Percentiles rank a stretch among this genome's conserved stretches.
phyloP scores from a whole-genome alignment of 345 rosid species.

The Corchorus capsularis region DNA sequence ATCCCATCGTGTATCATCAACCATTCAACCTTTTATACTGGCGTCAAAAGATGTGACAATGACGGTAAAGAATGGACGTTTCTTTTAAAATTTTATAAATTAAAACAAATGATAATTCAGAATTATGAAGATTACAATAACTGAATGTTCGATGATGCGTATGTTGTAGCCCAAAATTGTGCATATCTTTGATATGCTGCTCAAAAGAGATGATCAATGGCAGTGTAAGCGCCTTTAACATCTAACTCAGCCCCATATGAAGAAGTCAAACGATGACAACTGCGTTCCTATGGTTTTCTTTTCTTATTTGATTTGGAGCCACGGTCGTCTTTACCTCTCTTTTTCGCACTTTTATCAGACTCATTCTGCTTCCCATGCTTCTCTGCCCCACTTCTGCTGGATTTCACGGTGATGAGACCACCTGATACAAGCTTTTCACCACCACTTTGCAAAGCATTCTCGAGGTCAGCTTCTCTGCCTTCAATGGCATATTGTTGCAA shows the following conservation, averaged over 20 bases:
- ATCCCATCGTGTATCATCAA: neutral
- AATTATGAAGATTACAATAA: neutral
- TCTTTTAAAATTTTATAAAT: neutral
- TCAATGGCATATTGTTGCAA: slow-evolving; percentile 72
- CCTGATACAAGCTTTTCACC: slow-evolving; percentile 56
- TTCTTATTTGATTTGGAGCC: slow-evolving; percentile 58
- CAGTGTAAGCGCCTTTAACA: neutral
- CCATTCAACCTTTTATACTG: neutral
- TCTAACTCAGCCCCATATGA: neutral
- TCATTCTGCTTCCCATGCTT: slow-evolving; percentile 51
- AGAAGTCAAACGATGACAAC: neutral
- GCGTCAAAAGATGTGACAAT: neutral
- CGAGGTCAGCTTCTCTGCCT: slow-evolving; percentile 61
- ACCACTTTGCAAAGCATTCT: slow-evolving; percentile 61
- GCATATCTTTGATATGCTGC: neutral
- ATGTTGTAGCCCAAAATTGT: neutral
- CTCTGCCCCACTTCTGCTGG: slow-evolving; percentile 35
- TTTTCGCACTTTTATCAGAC: slow-evolving; percentile 45
- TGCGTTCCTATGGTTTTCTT: slow-evolving; percentile 33
- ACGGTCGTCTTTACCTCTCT: slow-evolving; percentile 49
- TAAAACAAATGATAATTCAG: neutral
- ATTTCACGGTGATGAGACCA: slow-evolving; percentile 69
- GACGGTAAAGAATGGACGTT: neutral
- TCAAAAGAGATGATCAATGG: neutral
- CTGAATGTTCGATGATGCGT: neutral